These are phyloP conservation scores for Teratosphaeria destructans DNA, from an alignment of 2,329 filamentous ascomycete genomes.

Conservation along the genomic window DNA sequence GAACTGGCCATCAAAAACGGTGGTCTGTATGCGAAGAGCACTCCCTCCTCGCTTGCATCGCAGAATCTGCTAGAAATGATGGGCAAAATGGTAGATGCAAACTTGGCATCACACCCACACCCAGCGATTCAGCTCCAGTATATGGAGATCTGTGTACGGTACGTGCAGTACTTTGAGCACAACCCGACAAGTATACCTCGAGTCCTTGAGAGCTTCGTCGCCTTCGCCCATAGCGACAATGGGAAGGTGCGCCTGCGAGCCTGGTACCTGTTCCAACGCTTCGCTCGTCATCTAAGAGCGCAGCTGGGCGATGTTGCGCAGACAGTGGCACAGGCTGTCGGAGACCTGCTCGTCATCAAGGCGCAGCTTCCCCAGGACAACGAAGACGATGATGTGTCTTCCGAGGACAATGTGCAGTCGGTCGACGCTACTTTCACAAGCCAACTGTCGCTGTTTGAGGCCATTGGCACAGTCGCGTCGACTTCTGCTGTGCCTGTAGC, in stretches of 20 bases:
- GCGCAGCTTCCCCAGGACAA: conserved; percentile 74
- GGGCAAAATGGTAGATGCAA: conserved; percentile 87
- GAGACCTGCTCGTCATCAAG: conserved; percentile 79
- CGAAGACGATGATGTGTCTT: conserved; percentile 85
- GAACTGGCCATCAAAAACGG: conserved; percentile 85
- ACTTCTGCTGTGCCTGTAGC: conserved; percentile 64
- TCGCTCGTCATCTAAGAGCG: conserved; percentile 75
- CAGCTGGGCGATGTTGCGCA: conserved; percentile 85
- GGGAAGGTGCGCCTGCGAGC: conserved; percentile 80
- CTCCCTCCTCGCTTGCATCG: conserved; percentile 67
- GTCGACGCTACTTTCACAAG: conserved; percentile 85
- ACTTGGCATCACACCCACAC: conserved; percentile 75
- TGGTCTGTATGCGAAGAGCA: conserved; percentile 75
- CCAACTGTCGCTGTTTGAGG: conserved; percentile 89
- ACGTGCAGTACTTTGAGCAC: conserved; percentile 83
- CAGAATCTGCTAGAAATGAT: conserved; percentile 85
- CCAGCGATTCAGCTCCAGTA: conserved; percentile 90
- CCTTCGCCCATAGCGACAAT: conserved; percentile 78
- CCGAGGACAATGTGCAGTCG: conserved; percentile 80
- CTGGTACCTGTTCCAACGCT: conserved; percentile 93
- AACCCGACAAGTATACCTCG: conserved; percentile 72
- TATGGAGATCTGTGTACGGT: conserved; percentile 96
- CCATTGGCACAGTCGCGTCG: conserved; percentile 85
- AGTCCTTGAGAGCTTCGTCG: conserved; percentile 84
- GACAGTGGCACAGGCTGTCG: conserved; percentile 80